Conservation (phyloP, 2,329 filamentous ascomycete species). For the Sporothrix brasiliensis region DNA sequence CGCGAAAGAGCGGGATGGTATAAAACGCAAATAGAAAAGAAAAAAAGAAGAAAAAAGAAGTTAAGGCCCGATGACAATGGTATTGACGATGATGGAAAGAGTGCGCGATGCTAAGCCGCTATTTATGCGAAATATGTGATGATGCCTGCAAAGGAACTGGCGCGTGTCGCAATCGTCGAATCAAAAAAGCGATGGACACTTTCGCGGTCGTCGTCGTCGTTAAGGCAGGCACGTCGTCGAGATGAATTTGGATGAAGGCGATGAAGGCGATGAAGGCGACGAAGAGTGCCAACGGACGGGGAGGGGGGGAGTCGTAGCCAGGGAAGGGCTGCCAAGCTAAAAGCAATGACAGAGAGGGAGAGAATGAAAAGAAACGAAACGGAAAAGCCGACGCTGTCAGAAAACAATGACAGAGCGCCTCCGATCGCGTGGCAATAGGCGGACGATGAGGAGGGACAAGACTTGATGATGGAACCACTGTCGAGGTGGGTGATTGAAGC, state of each 20-base stretch:
- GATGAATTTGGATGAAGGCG: neutral
- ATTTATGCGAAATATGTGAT: neutral
- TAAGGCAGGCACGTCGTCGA: slow-evolving; percentile 6
- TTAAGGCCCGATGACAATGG: neutral
- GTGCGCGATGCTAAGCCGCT: neutral
- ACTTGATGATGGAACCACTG: slow-evolving; percentile 19
- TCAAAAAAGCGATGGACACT: neutral
- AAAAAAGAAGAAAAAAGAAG: too few species aligned
- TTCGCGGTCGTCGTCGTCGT: slow-evolving; percentile 18
- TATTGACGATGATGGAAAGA: neutral
- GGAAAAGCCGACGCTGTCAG: neutral
- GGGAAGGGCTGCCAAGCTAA: neutral
- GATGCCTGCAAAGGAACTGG: neutral
- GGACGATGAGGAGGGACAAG: slow-evolving; percentile 19
- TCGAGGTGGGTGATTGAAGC: slow-evolving; percentile 22
- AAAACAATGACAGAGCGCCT: neutral
- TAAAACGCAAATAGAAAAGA: too few species aligned
- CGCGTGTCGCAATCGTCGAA: slow-evolving; percentile 1
- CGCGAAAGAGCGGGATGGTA: neutral
- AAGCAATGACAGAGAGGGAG: neutral
- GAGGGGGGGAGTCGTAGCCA: neutral
- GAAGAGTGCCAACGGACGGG: neutral
- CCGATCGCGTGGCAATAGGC: slow-evolving; percentile 23
- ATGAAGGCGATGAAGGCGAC: neutral
- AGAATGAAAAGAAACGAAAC: neutral